Base-by-base conservation (phyloP, 768 basidiomycete genomes). In the Chalciporus sphaerocephalus region DNA sequence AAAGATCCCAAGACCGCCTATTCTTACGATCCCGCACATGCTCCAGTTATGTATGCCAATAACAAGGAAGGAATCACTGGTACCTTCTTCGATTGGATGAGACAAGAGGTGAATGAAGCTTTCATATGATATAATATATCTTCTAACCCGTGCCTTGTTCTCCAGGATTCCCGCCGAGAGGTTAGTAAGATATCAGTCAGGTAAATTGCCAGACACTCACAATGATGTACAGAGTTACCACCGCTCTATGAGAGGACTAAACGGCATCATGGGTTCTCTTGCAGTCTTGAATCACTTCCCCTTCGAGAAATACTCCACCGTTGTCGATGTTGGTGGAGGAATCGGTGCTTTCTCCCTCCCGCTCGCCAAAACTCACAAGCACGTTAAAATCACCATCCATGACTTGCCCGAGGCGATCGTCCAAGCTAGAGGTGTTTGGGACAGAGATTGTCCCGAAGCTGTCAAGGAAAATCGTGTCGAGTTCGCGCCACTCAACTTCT, bases 301-400 rank as follows among this genome's bases (percentile, higher is more conserved):
- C 6, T 71, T 69, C 39, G 47, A 45, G 9, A 52, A 52, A 20
- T 56, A 57, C 37, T 57, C 65, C 0, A 58, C 57, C 6, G 44
- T 69, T 7, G 64, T 68, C 18, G 69, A 70, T 39, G 56, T 70
- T 4, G 69, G 67, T 9, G 68, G 68, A 34, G 60, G 68, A 6
- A 56, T 66, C 15, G 69, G 69, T 8, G 50, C 58, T 10, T 58
- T 62, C 23, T 54, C 62, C 17, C 43, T 71, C 13, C 56, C 60
- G 2, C 56, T 71, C 3, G 56, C 55, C 3, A 57, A 59, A 23
- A 54, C 20, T 17, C 51, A 64, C 42, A 58, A 65, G 16, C 40
- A 65, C 18, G n/a, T 70, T n/a, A 55, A 58, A 30, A 49, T 69
- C 6, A 59, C 58, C 6, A 40, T 69, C 17, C 69, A 68, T 13